phyloP scores from a whole-genome alignment of 495 filamentous ascomycete species.

The Pseudotulostoma volvatum region DNA sequence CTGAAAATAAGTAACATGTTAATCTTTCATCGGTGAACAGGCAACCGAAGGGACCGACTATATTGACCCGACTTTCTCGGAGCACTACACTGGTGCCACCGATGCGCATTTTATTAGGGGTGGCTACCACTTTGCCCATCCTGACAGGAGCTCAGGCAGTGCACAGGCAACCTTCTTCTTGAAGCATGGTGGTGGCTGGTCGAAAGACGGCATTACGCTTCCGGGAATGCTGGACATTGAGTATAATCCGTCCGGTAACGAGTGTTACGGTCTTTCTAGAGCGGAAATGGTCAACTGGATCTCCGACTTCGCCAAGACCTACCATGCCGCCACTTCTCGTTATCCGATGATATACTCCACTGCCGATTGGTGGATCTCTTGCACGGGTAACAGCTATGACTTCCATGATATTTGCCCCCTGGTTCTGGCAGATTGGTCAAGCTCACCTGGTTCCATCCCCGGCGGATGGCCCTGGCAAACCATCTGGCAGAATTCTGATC shows the following conservation, averaged over 20 bases:
- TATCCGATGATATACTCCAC: slow-evolving; percentile 47
- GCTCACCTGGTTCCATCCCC: slow-evolving; percentile 33
- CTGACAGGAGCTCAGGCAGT: slow-evolving; percentile 30
- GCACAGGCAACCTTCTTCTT: slow-evolving; percentile 43
- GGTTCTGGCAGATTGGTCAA: slow-evolving; percentile 38
- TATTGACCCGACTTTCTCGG: slow-evolving; percentile 34
- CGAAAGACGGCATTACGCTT: slow-evolving; percentile 41
- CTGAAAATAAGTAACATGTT: neutral
- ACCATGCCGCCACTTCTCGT: slow-evolving; percentile 31
- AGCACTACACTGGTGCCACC: slow-evolving; percentile 39
- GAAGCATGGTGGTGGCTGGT: slow-evolving; percentile 46
- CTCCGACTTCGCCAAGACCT: slow-evolving; percentile 39
- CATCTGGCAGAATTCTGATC: slow-evolving; percentile 40
- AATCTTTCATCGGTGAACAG: slow-evolving; percentile 11
- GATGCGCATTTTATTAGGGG: slow-evolving; percentile 41
- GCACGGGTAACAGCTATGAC: slow-evolving; percentile 38
- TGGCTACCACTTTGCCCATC: slow-evolving; percentile 49
- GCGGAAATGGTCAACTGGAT: slow-evolving; percentile 45
- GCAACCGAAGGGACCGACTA: slow-evolving; percentile 44
- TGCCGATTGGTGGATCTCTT: slow-evolving; percentile 44
- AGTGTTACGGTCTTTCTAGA: slow-evolving; percentile 36
- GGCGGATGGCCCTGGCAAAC: slow-evolving; percentile 43
- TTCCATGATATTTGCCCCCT: slow-evolving; percentile 38
- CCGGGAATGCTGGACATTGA: slow-evolving; percentile 56
- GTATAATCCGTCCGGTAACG: slow-evolving; percentile 25